Conservation (phyloP, 2,329 filamentous ascomycete genomes). For the Chaetothyriales sp. region DNA sequence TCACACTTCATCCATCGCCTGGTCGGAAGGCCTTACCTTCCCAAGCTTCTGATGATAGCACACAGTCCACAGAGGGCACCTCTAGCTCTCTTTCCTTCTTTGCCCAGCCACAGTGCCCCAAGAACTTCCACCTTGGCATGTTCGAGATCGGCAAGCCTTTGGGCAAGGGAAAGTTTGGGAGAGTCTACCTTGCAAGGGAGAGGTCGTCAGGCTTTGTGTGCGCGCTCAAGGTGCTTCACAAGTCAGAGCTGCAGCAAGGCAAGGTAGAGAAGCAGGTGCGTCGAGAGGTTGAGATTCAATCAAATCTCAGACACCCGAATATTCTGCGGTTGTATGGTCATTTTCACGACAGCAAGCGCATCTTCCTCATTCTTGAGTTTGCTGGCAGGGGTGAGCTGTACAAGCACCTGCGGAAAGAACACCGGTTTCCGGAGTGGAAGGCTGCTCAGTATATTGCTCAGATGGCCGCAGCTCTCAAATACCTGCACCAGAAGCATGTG, state of each 20-base stretch:
- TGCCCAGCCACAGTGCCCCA: constrained; percentile 39
- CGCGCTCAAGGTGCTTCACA: constrained; percentile 74
- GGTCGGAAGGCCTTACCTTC: constrained; percentile 34
- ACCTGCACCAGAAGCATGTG: constrained; percentile 90
- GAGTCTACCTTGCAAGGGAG: constrained; percentile 73
- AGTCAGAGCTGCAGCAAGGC: constrained; percentile 63
- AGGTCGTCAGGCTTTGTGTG: constrained; percentile 67
- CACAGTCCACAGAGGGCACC: constrained; percentile 12
- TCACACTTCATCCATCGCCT: constrained; percentile 35
- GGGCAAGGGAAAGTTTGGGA: constrained; percentile 75
- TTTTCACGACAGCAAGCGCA: constrained; percentile 77
- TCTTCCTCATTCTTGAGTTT: constrained; percentile 78
- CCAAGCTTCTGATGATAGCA: constrained; percentile 35
- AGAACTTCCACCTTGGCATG: constrained; percentile 74
- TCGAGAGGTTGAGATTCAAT: constrained; percentile 80
- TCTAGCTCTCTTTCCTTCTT: constrained; percentile 29
- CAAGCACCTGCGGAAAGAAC: constrained; percentile 67
- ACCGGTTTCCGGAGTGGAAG: constrained; percentile 70
- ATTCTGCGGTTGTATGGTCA: constrained; percentile 72
- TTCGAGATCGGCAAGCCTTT: constrained; percentile 81
- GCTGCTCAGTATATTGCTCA: constrained; percentile 77
- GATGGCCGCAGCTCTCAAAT: constrained; percentile 78
- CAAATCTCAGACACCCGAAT: constrained; percentile 72
- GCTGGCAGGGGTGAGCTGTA: constrained; percentile 76
- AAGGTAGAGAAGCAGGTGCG: constrained; percentile 77